phyloP scores from a whole-genome alignment of 2,329 filamentous ascomycete genomes.

The Cucurbitaria berberidis region DNA sequence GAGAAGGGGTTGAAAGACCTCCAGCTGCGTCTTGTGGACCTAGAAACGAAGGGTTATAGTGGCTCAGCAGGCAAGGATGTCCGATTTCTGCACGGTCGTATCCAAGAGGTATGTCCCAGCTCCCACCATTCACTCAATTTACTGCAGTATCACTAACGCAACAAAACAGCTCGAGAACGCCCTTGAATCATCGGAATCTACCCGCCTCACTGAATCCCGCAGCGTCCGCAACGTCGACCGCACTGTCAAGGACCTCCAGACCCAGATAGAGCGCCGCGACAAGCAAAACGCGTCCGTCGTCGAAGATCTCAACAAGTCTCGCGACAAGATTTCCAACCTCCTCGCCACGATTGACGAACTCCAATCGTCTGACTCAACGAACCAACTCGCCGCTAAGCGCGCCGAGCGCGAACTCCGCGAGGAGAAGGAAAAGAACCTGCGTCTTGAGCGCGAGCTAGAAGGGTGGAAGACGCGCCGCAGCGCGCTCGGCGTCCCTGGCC shows the following conservation, averaged over 20 bases:
- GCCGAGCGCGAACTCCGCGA: slow-evolving; percentile 90
- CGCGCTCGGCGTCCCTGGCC: slow-evolving; percentile 41
- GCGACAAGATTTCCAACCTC: slow-evolving; percentile 89
- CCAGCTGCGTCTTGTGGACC: slow-evolving; percentile 85
- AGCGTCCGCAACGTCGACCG: slow-evolving; percentile 92
- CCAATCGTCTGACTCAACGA: slow-evolving; percentile 81
- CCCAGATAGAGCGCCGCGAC: slow-evolving; percentile 90
- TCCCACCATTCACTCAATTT: neutral
- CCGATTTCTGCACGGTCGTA: slow-evolving; percentile 89
- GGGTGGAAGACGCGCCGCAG: slow-evolving; percentile 70
- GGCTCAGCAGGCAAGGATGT: slow-evolving; percentile 94
- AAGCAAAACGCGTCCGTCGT: slow-evolving; percentile 81
- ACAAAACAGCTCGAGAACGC: slow-evolving; percentile 77
- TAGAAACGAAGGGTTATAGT: slow-evolving; percentile 92
- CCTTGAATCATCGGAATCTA: slow-evolving; percentile 80
- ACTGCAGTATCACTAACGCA: slow-evolving; percentile 16
- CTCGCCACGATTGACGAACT: slow-evolving; percentile 92
- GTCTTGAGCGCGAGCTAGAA: slow-evolving; percentile 88
- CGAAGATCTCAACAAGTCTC: slow-evolving; percentile 83
- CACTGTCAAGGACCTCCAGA: slow-evolving; percentile 88
- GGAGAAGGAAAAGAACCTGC: slow-evolving; percentile 79
- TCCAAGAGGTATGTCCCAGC: slow-evolving; percentile 79
- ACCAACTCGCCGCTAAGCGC: slow-evolving; percentile 80
- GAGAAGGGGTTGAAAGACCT: slow-evolving; percentile 92
- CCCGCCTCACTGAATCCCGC: slow-evolving; percentile 80